A percentile compares a stretch with the other conserved stretches of the same genome.
phyloP scores from a whole-genome alignment of 352 stramenopile genomes.

The Phytophthora sp. region DNA sequence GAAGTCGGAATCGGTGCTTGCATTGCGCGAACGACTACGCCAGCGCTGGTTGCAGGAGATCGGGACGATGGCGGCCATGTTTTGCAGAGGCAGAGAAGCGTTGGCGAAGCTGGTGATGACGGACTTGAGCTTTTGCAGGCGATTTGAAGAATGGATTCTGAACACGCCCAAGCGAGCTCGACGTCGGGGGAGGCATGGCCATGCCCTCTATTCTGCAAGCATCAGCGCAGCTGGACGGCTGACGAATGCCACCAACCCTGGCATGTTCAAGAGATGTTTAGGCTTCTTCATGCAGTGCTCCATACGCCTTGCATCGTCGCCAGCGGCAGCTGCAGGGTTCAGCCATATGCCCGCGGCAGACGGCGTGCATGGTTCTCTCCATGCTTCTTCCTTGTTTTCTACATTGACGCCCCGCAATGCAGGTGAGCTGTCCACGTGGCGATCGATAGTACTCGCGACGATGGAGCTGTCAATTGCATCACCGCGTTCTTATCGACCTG shows the following conservation, averaged over 20 bases:
- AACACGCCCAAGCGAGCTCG: background rate
- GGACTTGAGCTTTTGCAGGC: slow-evolving; percentile 7
- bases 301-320: background rate
- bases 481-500: slow-evolving; percentile 1
- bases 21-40: slow-evolving; percentile 57
- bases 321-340: slow-evolving; percentile 15
- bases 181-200: background rate
- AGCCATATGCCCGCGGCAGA: slow-evolving; percentile 9
- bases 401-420: too few relatives aligned
- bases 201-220: background rate
- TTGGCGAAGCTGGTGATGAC: background rate
- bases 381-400: background rate
- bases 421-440: background rate
- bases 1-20: slow-evolving; percentile 46
- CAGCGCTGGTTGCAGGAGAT: slow-evolving; percentile 62
- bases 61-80: slow-evolving; percentile 62
- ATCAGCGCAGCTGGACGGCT: slow-evolving; percentile 27
- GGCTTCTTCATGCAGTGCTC: background rate
- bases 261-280: slow-evolving; percentile 17
- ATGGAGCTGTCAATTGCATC: background rate
- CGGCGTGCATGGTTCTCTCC: slow-evolving; percentile 7
- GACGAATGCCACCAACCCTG: slow-evolving; percentile 20
- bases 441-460: background rate
- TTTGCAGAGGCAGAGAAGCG: background rate
- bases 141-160: slow-evolving; percentile 9